phyloP scores from a whole-genome alignment of 2,329 filamentous ascomycete species.

The Xylaria sp. region DNA sequence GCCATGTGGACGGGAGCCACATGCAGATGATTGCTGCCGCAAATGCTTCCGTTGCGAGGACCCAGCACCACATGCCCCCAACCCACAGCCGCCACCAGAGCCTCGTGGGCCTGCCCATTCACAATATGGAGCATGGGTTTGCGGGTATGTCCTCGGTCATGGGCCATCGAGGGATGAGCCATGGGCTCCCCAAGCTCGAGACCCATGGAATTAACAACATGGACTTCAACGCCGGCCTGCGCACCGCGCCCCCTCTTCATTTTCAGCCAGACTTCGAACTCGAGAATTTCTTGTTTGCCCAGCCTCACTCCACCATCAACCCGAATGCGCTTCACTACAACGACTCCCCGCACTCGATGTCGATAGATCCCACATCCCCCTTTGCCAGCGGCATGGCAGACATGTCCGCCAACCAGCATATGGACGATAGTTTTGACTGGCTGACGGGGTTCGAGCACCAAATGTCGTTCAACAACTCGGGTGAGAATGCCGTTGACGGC shows the following conservation, averaged over 20 bases:
- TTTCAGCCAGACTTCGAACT: slow-evolving; percentile 70
- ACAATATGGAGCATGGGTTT: slow-evolving; percentile 65
- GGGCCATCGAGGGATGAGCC: slow-evolving; percentile 66
- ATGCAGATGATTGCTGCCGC: slow-evolving; percentile 72
- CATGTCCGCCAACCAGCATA: slow-evolving; percentile 58
- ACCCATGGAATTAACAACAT: slow-evolving; percentile 69
- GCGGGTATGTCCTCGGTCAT: slow-evolving; percentile 72
- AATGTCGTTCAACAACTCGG: slow-evolving; percentile 68
- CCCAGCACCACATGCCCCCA: slow-evolving; percentile 45
- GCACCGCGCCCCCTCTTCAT: slow-evolving; percentile 73
- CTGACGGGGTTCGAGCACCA: slow-evolving; percentile 76
- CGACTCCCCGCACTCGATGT: slow-evolving; percentile 71
- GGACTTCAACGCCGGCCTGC: slow-evolving; percentile 68
- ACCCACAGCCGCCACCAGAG: slow-evolving; percentile 75
- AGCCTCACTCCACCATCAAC: slow-evolving; percentile 67
- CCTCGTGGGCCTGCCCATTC: slow-evolving; percentile 66
- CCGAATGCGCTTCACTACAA: slow-evolving; percentile 81
- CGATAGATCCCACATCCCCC: slow-evolving; percentile 63
- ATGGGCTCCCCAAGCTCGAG: slow-evolving; percentile 80
- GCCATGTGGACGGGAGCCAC: slow-evolving; percentile 79
- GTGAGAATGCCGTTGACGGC: slow-evolving; percentile 83
- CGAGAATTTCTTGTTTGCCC: slow-evolving; percentile 70
- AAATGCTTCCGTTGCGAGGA: slow-evolving; percentile 55
- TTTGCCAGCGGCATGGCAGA: slow-evolving; percentile 61
- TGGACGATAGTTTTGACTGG: slow-evolving; percentile 86